phyloP scores from a whole-genome alignment of 768 basidiomycete species.

The Crepidotus variabilis region DNA sequence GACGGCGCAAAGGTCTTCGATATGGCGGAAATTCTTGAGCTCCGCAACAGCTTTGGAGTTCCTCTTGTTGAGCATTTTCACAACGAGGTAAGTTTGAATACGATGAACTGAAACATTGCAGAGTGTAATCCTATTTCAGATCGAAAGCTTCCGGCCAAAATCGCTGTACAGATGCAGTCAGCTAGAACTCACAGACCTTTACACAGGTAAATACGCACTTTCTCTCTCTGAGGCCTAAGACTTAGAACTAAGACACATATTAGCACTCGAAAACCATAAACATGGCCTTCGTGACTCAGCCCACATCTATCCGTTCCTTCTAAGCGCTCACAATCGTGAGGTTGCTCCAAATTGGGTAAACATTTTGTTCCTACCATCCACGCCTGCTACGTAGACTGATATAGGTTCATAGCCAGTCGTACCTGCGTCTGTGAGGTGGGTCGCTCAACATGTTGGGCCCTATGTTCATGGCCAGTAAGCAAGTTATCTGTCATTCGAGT shows the following conservation, averaged over 20 bases:
- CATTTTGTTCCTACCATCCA: neutral
- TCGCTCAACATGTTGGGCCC: constrained; percentile 8
- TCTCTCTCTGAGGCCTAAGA: neutral
- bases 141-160: neutral
- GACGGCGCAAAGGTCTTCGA: constrained; percentile 12
- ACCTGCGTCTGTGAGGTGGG: constrained; percentile 9
- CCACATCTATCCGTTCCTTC: constrained; percentile 12
- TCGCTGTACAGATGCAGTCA: neutral
- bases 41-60: neutral
- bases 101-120: neutral
- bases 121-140: neutral
- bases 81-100: neutral
- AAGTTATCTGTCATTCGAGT: neutral
- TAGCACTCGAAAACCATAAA: constrained; percentile 14
- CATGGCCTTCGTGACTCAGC: constrained; percentile 5
- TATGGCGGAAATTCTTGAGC: constrained; percentile 10
- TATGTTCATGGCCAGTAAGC: constrained; percentile 8
- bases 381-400: neutral
- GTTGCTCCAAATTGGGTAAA: constrained; percentile 14
- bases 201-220: neutral
- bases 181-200: neutral
- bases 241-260: neutral
- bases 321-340: constrained; percentile 12
- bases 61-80: neutral
- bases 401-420: constrained; percentile 5